Conservation (phyloP, 2,329 filamentous ascomycete genomes). For the Colletotrichum sp. region DNA sequence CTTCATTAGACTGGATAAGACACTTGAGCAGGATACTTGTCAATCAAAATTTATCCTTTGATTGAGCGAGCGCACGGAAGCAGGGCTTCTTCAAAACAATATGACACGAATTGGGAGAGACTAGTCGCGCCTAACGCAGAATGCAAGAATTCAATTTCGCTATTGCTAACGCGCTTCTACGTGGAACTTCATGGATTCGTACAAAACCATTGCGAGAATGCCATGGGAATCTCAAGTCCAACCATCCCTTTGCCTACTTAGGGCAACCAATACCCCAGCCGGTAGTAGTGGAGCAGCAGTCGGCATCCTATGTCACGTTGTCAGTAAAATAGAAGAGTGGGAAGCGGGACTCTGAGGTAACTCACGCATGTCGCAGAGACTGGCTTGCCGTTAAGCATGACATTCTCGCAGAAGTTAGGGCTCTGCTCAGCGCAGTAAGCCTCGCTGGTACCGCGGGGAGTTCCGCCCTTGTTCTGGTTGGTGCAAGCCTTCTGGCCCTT, state of each 20-base stretch:
- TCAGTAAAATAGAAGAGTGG: neutral
- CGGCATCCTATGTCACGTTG: neutral
- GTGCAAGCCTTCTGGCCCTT: neutral
- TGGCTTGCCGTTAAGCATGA: neutral
- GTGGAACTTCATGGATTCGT: neutral
- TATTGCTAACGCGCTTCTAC: neutral
- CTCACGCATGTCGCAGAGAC: neutral
- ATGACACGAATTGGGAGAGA: neutral
- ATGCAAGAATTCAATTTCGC: neutral
- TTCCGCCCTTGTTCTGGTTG: neutral
- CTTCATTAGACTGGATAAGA: neutral
- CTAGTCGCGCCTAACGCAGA: neutral
- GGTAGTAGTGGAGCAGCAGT: neutral
- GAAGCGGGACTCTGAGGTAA: neutral
- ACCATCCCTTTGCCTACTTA: neutral
- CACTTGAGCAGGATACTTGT: neutral
- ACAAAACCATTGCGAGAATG: neutral
- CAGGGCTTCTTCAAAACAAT: accelerated
- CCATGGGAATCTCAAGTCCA: neutral
- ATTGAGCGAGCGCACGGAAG: neutral
- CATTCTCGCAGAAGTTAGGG: neutral
- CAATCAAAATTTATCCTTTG: neutral
- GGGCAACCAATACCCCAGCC: neutral
- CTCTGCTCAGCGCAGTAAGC: neutral
- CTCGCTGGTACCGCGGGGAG: neutral